Evolutionary conservation across 2,329 filamentous ascomycete genomes (phyloP).

Genomic region (Xylariaceae sp.): DNA sequence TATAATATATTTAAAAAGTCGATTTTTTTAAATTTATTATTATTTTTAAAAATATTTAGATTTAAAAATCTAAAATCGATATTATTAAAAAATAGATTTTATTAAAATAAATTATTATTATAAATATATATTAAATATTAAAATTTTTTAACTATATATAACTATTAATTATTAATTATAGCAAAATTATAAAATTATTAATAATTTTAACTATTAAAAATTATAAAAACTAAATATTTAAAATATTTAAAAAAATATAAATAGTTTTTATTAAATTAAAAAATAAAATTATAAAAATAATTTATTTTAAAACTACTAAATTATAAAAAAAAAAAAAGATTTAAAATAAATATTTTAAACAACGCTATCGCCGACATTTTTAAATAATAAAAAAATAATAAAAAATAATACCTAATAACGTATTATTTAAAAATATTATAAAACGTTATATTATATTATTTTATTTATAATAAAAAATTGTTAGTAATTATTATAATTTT

Average conservation of each 20-base stretch:
- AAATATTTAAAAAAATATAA: neutral
- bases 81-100: constrained; percentile 1
- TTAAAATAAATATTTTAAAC: neutral
- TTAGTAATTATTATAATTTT: constrained; percentile 1
- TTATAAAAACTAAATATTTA: constrained; percentile 1
- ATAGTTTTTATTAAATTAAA: neutral
- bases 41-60: constrained; percentile 1
- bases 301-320: neutral
- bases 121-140: neutral
- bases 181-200: neutral
- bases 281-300: neutral
- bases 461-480: neutral
- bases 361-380: neutral
- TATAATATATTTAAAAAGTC: neutral
- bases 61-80: constrained; percentile 3
- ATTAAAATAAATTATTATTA: neutral
- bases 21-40: constrained; percentile 4
- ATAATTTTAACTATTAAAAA: neutral
- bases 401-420: neutral
- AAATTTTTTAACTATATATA: constrained; percentile 3
- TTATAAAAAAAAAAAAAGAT: neutral
- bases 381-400: neutral
- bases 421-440: neutral
- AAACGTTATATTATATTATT: neutral
- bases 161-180: neutral